These are phyloP conservation scores for Pharus latifolius DNA, from an alignment of 176 grass and related monocot species.

Conservation along the genomic window DNA sequence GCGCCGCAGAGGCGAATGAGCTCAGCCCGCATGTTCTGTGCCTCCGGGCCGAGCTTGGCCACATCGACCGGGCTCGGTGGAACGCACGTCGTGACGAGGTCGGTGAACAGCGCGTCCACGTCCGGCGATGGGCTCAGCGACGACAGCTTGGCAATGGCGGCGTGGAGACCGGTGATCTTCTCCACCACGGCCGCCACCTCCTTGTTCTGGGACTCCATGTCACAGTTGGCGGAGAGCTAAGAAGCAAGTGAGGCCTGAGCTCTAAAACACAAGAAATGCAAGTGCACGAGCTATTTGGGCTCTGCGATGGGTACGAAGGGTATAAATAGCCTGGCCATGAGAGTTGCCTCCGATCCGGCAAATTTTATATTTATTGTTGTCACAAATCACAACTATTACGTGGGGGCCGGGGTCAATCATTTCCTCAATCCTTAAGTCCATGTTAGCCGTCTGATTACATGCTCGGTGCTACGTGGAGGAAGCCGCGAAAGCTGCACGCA, in stretches of 20 bases:
- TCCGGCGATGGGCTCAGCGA: slow-evolving; percentile 41
- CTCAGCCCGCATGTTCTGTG: slow-evolving; percentile 40
- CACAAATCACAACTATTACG: too few species aligned
- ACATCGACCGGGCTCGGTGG: slow-evolving; percentile 56
- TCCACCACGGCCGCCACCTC: slow-evolving; percentile 39
- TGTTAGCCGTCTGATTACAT: not conserved
- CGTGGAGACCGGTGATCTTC: slow-evolving; percentile 40
- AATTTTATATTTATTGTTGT: too few species aligned
- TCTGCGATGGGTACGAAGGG: not conserved
- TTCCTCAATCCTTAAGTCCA: too few species aligned
- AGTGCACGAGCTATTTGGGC: not conserved
- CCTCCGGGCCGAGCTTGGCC: slow-evolving; percentile 23
- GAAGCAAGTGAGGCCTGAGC: not conserved
- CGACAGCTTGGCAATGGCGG: slow-evolving; percentile 33
- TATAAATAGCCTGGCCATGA: slow-evolving; percentile 27
- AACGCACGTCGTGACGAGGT: slow-evolving; percentile 62
- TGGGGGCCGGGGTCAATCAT: too few species aligned
- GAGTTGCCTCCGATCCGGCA: too few species aligned
- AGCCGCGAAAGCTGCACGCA: not conserved
- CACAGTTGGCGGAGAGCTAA: not conserved
- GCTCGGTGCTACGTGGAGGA: not conserved
- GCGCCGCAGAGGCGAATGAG: slow-evolving; percentile 56
- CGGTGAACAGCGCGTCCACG: slow-evolving; percentile 64
- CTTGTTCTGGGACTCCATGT: slow-evolving; percentile 31
- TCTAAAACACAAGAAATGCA: not conserved